Conservation (phyloP, 163 green algal species). For the Prototheca cutis region DNA sequence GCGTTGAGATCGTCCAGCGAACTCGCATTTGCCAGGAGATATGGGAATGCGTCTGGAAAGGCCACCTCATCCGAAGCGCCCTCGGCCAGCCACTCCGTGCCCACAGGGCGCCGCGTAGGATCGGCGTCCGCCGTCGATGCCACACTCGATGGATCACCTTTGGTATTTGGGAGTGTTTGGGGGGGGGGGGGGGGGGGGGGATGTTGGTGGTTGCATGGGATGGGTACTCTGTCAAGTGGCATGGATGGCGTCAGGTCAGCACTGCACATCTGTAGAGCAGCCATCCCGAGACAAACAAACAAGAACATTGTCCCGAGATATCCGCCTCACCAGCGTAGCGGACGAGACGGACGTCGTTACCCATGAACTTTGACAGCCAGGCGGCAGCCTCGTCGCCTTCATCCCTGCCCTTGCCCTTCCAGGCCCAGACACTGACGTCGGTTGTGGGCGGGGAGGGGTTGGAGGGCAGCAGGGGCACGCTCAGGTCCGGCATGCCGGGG, state of each 20-base stretch:
- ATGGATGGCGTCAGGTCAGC: too few relatives aligned
- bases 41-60: conserved; percentile 63
- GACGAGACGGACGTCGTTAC: conserved; percentile 8
- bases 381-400: conserved; percentile 12
- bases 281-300: too few relatives aligned
- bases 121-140: too few relatives aligned
- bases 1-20: conserved; percentile 34
- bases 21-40: conserved; percentile 42
- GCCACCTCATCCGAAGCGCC: conserved; percentile 29
- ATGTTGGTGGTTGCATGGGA: too few relatives aligned
- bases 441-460: neutral
- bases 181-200: too few relatives aligned
- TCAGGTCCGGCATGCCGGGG: conserved; percentile 15
- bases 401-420: conserved; percentile 15
- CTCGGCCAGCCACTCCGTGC: conserved; percentile 4
- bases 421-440: conserved; percentile 20
- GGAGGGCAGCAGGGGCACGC: neutral
- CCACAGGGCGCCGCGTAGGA: conserved; percentile 3
- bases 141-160: too few relatives aligned
- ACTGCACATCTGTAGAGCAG: too few relatives aligned
- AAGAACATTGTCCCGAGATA: too few relatives aligned
- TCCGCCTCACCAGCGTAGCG: conserved; percentile 11
- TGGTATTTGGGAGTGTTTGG: too few relatives aligned
- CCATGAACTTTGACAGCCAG: conserved; percentile 17
- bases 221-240: too few relatives aligned